phyloP scores from a whole-genome alignment of 2,329 filamentous ascomycete species.

The Dactylellina sp. region DNA sequence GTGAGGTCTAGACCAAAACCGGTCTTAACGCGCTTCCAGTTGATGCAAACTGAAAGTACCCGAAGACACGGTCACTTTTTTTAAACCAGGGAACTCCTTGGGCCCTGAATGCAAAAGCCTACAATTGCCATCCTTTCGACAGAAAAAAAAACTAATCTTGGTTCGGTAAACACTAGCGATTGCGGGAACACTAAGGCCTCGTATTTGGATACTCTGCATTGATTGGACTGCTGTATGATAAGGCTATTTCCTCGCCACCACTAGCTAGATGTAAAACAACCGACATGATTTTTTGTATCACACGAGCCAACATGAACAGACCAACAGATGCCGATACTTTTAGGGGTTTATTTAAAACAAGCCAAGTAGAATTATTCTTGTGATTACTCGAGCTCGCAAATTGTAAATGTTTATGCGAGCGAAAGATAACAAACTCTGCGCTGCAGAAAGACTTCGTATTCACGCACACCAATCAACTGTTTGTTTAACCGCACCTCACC shows the following conservation, averaged over 20 bases:
- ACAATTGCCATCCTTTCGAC: too few species aligned
- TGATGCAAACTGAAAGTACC: neutral
- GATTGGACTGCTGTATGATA: neutral
- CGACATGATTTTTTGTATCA: constrained; percentile 19
- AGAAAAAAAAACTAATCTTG: neutral
- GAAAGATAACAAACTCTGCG: neutral
- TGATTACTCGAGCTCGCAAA: neutral
- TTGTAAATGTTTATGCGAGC: too few species aligned
- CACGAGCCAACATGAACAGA: constrained; percentile 6
- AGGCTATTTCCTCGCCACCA: neutral
- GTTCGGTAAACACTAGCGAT: constrained; percentile 16
- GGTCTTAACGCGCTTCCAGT: neutral
- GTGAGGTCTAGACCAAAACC: constrained; percentile 5
- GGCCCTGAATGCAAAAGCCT: neutral
- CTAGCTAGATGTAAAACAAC: constrained; percentile 1
- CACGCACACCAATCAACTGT: constrained; percentile 33
- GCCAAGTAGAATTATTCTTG: neutral
- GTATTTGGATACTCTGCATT: neutral
- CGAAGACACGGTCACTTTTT: constrained; percentile 11
- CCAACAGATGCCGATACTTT: constrained; percentile 16
- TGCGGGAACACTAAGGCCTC: constrained; percentile 2
- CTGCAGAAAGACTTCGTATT: constrained; percentile 6
- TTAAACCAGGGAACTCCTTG: constrained; percentile 2
- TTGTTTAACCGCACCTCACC: constrained; percentile 33
- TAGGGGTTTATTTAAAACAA: too few species aligned